Evolutionary conservation across 202 grass and related monocot species (phyloP), one percentile per base, ranked within the genome.

Genomic region (Bolboschoenoplectus hybrid): DNA sequence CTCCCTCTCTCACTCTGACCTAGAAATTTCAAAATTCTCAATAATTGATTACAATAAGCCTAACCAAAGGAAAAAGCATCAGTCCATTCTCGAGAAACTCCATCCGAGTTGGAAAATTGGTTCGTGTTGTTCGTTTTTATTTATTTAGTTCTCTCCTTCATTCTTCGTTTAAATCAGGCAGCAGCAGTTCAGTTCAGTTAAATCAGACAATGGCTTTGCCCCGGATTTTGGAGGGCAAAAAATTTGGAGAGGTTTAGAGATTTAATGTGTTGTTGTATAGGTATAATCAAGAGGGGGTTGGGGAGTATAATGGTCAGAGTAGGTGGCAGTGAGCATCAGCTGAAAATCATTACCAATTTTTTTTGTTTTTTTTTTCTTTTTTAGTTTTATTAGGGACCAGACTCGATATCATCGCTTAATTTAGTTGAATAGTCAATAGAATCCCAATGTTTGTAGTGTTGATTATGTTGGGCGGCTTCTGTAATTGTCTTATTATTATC

Each of bases 341-440:
- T 58, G 8, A 84, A 26, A 26, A 84, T 55, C 38, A 61, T 60
- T 56, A 44, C 9, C 43, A 16, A 49, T 19, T 66, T 67, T 39
- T 43, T 62, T 8, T 40, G 0, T 80, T 57, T 55, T 79, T 55
- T 55, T 53, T 35, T 81, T 62, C 0, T 20, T 67, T 63, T 68
- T 69, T 46, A 45, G 67, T 43, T 38, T 79, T 82, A 63, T 67
- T 83, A 83, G 63, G 35, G 63, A 20, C 56, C 65, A 72, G 82
- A 70, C 52, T 72, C 66, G n/a, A 62, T 46, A 46, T 46, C 67
- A 70, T 70, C 4, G 60, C 53, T 84, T 71, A 84, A 73, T 72
- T 81, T 83, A 83, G 81, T 52, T 81, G 6, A 83, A 39, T 83
- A 83, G 60, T 83, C 5, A 83, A 68, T 83, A 83, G 44, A 83